Conservation (phyloP, 2,329 filamentous ascomycete species). For the Calonectria pauciramosa region DNA sequence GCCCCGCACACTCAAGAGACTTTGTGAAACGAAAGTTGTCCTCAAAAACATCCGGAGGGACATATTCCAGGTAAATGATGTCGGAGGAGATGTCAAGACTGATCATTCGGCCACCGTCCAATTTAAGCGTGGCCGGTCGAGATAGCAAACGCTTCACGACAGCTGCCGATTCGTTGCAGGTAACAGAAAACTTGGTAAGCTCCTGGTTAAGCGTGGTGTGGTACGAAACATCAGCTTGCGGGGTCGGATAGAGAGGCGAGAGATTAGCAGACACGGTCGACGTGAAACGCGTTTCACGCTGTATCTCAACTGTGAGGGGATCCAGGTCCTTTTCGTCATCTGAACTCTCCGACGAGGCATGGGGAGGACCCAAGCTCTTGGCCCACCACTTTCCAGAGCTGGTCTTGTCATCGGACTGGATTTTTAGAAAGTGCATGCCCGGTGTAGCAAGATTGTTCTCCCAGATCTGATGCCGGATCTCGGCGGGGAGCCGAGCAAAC, state of each 20-base stretch:
- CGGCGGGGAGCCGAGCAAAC: conserved; percentile 51
- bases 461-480: conserved; percentile 54
- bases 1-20: conserved; percentile 43
- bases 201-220: conserved; percentile 48
- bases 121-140: conserved; percentile 40
- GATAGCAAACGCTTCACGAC: conserved; percentile 38
- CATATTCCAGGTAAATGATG: conserved; percentile 53
- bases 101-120: conserved; percentile 46
- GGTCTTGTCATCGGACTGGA: conserved; percentile 38
- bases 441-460: conserved; percentile 47
- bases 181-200: conserved; percentile 43
- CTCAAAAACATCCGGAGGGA: conserved; percentile 47
- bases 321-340: conserved; percentile 36
- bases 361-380: conserved; percentile 14
- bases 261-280: conserved; percentile 35
- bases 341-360: not conserved
- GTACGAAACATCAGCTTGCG: conserved; percentile 51
- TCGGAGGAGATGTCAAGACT: conserved; percentile 48
- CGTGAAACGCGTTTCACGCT: conserved; percentile 37
- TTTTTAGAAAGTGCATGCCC: conserved; percentile 53
- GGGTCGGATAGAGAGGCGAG: conserved; percentile 44
- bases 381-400: conserved; percentile 43
- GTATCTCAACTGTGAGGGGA: conserved; percentile 42
- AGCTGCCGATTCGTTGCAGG: conserved; percentile 45
- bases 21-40: conserved; percentile 44